Evolutionary conservation across 2,329 filamentous ascomycete species (phyloP).

Genomic region (Didymella pinodella): DNA sequence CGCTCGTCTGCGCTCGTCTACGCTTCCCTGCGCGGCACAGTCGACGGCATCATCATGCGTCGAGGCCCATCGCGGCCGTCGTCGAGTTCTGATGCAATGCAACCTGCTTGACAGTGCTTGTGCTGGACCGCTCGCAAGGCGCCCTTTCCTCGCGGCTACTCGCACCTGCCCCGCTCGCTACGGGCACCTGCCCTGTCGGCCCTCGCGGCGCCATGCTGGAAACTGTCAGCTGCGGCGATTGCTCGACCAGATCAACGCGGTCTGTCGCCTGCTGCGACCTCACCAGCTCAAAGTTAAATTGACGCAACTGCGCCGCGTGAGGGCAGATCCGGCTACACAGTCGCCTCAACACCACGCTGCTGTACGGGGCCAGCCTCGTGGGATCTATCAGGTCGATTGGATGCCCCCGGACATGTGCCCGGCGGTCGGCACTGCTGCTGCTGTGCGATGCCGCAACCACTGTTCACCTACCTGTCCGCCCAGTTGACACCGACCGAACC

Average conservation of each 20-base stretch:
- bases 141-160: slow-evolving; percentile 18
- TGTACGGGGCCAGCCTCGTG: slow-evolving; percentile 12
- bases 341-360: slow-evolving; percentile 20
- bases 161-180: slow-evolving; percentile 20
- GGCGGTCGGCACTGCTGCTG: slow-evolving; percentile 5
- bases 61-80: slow-evolving; percentile 21
- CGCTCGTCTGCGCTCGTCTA: neutral
- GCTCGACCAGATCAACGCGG: slow-evolving; percentile 21
- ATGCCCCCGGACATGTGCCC: slow-evolving; percentile 9
- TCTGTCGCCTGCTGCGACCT: slow-evolving; percentile 22
- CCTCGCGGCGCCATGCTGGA: slow-evolving; percentile 13
- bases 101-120: neutral
- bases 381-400: neutral
- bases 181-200: slow-evolving; percentile 13
- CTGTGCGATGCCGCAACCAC: slow-evolving; percentile 16
- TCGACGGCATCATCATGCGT: slow-evolving; percentile 23
- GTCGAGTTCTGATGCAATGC: slow-evolving; percentile 10
- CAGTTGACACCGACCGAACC: slow-evolving; percentile 10
- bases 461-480: slow-evolving; percentile 8
- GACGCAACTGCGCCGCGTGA: slow-evolving; percentile 20
- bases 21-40: slow-evolving; percentile 12
- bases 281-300: slow-evolving; percentile 19
- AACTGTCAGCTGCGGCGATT: slow-evolving; percentile 20
- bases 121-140: slow-evolving; percentile 6
- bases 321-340: slow-evolving; percentile 8